Evolutionary conservation across 352 stramenopile genomes (phyloP).

Genomic region (Blastocystis sp.): DNA sequence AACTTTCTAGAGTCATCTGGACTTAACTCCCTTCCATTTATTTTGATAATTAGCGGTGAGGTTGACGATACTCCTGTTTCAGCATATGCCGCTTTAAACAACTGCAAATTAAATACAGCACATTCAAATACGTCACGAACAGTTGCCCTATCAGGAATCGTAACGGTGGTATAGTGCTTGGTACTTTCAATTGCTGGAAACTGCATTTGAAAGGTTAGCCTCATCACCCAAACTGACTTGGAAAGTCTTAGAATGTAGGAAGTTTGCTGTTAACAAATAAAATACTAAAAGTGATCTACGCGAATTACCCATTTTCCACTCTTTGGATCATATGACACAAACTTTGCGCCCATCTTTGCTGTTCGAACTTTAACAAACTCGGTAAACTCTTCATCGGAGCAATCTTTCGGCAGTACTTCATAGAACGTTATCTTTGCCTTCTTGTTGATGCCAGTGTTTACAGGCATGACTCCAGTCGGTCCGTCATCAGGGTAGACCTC

Average conservation of each 20-base stretch:
- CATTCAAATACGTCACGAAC: not conserved
- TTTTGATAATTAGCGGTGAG: not conserved
- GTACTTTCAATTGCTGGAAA: not conserved
- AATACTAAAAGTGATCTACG: constrained; percentile 30
- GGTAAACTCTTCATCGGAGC: not conserved
- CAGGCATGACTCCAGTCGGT: not conserved
- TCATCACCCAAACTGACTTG: not conserved
- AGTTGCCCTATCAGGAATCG: not conserved
- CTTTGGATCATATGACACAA: not conserved
- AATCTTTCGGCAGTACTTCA: not conserved
- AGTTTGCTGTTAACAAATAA: not conserved
- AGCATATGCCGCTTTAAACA: not conserved
- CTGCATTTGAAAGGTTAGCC: not conserved
- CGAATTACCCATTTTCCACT: not conserved
- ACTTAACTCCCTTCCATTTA: not conserved
- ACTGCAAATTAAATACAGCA: not conserved
- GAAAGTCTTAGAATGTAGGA: not conserved
- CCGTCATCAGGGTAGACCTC: not conserved
- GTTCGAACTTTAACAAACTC: not conserved
- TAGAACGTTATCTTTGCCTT: constrained; percentile 10
- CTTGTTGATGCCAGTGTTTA: not conserved
- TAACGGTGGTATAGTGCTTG: not conserved
- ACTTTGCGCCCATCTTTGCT: not conserved
- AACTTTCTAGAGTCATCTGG: not conserved
- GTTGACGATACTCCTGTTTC: not conserved